These are phyloP conservation scores for Talaromyces rugulosus DNA, from an alignment of 2,329 filamentous ascomycete genomes.

Conservation along the genomic window DNA sequence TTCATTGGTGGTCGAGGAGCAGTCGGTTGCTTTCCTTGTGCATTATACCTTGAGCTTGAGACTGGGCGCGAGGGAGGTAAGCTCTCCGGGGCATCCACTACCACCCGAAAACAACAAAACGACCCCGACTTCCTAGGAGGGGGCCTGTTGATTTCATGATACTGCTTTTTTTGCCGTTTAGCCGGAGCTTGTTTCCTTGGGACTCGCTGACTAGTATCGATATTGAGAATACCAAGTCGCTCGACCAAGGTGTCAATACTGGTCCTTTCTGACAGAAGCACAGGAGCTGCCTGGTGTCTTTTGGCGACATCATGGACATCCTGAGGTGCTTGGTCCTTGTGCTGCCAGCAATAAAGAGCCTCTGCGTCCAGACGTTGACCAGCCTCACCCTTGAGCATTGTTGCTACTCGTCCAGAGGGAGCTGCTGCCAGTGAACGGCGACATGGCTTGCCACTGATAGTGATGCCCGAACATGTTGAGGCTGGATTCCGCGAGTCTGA, in stretches of 20 bases:
- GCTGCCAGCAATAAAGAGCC: slow-evolving; percentile 82
- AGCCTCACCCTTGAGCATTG: neutral
- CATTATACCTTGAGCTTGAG: slow-evolving; percentile 14
- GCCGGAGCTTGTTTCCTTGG: slow-evolving; percentile 11
- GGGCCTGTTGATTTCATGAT: neutral
- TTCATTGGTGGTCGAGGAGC: slow-evolving; percentile 8
- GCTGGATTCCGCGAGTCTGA: slow-evolving; percentile 80
- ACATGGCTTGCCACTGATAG: slow-evolving; percentile 75
- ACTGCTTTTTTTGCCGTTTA: slow-evolving; percentile 12
- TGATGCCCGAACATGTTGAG: slow-evolving; percentile 85
- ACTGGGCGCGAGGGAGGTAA: slow-evolving; percentile 20
- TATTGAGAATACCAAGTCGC: slow-evolving; percentile 68
- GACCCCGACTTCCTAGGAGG: slow-evolving; percentile 11
- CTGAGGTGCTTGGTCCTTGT: slow-evolving; percentile 74
- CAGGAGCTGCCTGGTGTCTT: slow-evolving; percentile 29
- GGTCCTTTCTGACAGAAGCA: slow-evolving; percentile 60
- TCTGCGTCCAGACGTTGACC: slow-evolving; percentile 22
- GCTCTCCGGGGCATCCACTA: slow-evolving; percentile 25
- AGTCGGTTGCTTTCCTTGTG: neutral
- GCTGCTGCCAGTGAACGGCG: slow-evolving; percentile 61
- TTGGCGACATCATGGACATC: slow-evolving; percentile 14
- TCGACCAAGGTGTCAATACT: slow-evolving; percentile 87
- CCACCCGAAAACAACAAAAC: slow-evolving; percentile 33
- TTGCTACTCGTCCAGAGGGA: neutral
- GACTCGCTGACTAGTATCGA: slow-evolving; percentile 39